phyloP scores from a whole-genome alignment of 2,329 filamentous ascomycete genomes.

The Penicillium olsonii region DNA sequence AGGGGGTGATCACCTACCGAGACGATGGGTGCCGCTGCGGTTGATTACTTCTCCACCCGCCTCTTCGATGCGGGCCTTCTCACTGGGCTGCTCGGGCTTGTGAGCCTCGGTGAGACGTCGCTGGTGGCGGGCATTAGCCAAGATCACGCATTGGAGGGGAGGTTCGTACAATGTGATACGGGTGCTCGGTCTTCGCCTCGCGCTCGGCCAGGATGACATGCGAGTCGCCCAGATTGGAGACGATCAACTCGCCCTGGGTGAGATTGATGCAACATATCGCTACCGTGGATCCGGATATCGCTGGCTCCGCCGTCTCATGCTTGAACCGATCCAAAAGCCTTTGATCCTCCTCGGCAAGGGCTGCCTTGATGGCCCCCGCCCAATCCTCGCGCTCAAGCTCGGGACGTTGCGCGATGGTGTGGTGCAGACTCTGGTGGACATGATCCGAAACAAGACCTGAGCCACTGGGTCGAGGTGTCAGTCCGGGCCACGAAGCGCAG shows the following conservation, averaged over 20 bases:
- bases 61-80: constrained; percentile 33
- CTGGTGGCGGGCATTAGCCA: constrained; percentile 19
- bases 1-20: constrained; percentile 22
- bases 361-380: constrained; percentile 31
- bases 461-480: constrained; percentile 25
- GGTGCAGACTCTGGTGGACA: constrained; percentile 30
- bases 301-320: constrained; percentile 26
- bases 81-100: constrained; percentile 32
- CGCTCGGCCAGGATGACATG: constrained; percentile 37
- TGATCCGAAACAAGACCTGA: constrained; percentile 35
- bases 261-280: constrained; percentile 37
- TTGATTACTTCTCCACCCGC: constrained; percentile 32
- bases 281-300: constrained; percentile 35
- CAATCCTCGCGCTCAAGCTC: constrained; percentile 34
- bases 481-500: neutral
- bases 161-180: constrained; percentile 27
- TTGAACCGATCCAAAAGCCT: constrained; percentile 30
- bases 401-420: constrained; percentile 29
- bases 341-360: constrained; percentile 32
- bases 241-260: constrained; percentile 32
- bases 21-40: constrained; percentile 28
- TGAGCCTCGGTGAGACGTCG: constrained; percentile 35
- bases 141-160: neutral
- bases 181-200: constrained; percentile 26
- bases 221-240: constrained; percentile 39